A percentile compares a stretch with the other conserved stretches of the same genome.
Conservation (phyloP, 2,329 filamentous ascomycete species). For the Aureobasidium subglaciale region DNA sequence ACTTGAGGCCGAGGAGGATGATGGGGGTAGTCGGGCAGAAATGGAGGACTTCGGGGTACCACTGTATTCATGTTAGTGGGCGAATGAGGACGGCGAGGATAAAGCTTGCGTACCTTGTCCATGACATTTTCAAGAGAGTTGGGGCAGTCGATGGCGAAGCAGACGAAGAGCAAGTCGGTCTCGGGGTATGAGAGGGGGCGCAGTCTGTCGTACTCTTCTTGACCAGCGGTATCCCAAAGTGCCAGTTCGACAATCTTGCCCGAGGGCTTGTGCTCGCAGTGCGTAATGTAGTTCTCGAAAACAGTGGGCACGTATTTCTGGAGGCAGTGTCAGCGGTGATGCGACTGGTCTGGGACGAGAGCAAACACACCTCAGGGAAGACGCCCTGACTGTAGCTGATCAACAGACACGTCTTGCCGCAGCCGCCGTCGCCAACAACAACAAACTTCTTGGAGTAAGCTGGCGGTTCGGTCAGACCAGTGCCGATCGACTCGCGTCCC, state of each 20-base stretch:
- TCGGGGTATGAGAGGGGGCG: conserved; percentile 95
- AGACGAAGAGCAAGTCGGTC: conserved; percentile 95
- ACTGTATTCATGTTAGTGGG: conserved; percentile 48
- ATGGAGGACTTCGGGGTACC: conserved; percentile 98
- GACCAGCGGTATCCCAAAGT: conserved; percentile 95
- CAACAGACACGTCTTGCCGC: conserved; percentile 95
- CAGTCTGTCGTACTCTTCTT: conserved; percentile 96
- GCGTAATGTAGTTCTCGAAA: conserved; percentile 99
- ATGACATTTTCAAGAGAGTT: conserved; percentile 97
- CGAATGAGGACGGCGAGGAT: conserved; percentile 18
- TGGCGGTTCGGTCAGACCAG: conserved; percentile 81
- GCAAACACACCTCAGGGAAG: conserved; percentile 77
- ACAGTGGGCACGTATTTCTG: conserved; percentile 99
- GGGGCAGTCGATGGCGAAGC: conserved; percentile 97
- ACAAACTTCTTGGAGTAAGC: conserved; percentile 99
- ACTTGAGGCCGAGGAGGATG: conserved; percentile 92
- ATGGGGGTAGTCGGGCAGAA: conserved; percentile 97
- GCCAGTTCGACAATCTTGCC: conserved; percentile 96
- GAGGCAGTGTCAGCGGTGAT: conserved; percentile 15
- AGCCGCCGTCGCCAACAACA: conserved; percentile 94
- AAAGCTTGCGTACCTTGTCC: conserved; percentile 67
- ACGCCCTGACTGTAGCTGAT: conserved; percentile 99
- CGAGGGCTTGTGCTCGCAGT: conserved; percentile 77
- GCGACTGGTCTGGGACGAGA: neutral
- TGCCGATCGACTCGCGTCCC: conserved; percentile 69